Evolutionary conservation across 2,329 filamentous ascomycete genomes (phyloP).

Genomic region (Cladorrhinum sp.): DNA sequence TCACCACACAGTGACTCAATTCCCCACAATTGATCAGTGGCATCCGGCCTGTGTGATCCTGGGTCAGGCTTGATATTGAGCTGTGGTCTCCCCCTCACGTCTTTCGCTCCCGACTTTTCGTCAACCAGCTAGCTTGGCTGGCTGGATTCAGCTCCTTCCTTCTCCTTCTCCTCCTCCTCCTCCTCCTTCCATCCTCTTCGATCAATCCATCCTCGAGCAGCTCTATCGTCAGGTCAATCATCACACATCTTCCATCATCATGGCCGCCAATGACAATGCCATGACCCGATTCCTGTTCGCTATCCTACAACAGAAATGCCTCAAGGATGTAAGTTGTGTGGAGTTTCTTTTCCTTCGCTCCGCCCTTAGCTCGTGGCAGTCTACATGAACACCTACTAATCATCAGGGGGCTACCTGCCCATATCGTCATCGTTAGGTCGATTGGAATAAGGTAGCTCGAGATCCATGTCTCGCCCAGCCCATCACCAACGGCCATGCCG

Average conservation of each 20-base stretch:
- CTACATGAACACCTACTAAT: neutral
- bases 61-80: conserved; percentile 26
- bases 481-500: conserved; percentile 60
- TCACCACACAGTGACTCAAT: conserved; percentile 42
- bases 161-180: conserved; percentile 2
- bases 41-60: conserved; percentile 27
- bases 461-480: conserved; percentile 52
- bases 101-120: conserved; percentile 9
- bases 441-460: conserved; percentile 56
- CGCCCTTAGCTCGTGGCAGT: neutral
- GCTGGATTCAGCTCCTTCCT: conserved; percentile 16
- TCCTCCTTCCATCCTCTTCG: conserved; percentile 1
- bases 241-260: conserved; percentile 31
- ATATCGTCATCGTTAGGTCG: conserved; percentile 51
- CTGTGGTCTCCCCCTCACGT: conserved; percentile 3
- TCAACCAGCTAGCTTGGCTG: conserved; percentile 20
- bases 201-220: neutral
- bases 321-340: conserved; percentile 60
- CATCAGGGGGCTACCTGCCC: neutral
- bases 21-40: conserved; percentile 31
- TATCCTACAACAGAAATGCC: conserved; percentile 57
- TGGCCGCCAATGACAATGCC: conserved; percentile 55
- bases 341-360: neutral
- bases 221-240: conserved; percentile 2
- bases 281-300: conserved; percentile 59